phyloP scores from a whole-genome alignment of 768 basidiomycete species.

The Clitopilus passeckerianus region DNA sequence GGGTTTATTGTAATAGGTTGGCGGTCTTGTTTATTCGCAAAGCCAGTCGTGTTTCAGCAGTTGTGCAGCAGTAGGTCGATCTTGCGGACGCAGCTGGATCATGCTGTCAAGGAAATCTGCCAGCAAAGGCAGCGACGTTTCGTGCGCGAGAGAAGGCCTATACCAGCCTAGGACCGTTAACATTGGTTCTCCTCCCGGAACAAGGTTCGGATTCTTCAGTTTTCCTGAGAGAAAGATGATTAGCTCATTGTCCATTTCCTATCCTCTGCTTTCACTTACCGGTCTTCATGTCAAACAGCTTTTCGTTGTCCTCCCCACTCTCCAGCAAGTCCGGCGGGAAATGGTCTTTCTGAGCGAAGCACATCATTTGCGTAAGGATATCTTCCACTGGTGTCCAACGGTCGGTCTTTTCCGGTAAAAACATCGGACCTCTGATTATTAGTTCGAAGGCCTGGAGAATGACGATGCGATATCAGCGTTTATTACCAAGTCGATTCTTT shows the following conservation, averaged over 20 bases:
- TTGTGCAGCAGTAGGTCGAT: neutral
- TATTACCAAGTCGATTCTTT: neutral
- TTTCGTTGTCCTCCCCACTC: neutral
- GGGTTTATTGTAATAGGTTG: neutral
- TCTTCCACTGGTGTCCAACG: neutral
- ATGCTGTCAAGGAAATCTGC: neutral
- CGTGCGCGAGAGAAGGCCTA: neutral
- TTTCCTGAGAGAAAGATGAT: neutral
- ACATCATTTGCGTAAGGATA: neutral
- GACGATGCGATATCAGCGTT: neutral
- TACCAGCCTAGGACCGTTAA: neutral
- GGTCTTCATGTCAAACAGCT: neutral
- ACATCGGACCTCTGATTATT: neutral
- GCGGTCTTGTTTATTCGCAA: neutral
- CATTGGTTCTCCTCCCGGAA: neutral
- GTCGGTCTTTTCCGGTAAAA: neutral
- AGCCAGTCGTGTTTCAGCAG: neutral
- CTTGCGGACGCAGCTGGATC: neutral
- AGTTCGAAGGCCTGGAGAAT: neutral
- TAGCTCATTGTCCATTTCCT: too few species aligned
- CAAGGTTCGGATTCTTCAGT: neutral
- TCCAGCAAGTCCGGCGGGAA: neutral
- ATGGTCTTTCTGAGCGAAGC: neutral
- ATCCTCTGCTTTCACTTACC: neutral
- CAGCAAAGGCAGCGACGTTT: neutral